Percentiles rank a stretch among this genome's conserved stretches.
These are phyloP conservation scores for Acarospora socialis DNA, from an alignment of 2,329 filamentous ascomycete species.

Conservation along the genomic window DNA sequence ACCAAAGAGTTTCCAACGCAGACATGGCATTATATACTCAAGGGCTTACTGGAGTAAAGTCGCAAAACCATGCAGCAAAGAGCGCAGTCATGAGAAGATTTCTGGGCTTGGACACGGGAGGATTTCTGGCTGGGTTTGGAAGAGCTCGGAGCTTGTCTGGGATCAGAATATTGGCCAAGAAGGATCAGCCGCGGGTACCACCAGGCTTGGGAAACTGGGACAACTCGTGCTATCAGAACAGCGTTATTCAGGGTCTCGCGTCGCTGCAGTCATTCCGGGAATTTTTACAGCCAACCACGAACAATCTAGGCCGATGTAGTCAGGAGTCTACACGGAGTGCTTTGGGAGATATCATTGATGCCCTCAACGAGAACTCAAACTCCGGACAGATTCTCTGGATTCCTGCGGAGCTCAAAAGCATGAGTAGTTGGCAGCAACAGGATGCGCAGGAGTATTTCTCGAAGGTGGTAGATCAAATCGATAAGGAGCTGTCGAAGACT, in stretches of 20 bases:
- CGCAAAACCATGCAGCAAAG: constrained; percentile 38
- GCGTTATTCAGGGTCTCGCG: constrained; percentile 72
- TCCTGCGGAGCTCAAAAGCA: constrained; percentile 65
- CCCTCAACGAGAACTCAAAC: constrained; percentile 54
- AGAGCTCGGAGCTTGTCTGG: constrained; percentile 40
- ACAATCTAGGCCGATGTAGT: constrained; percentile 23
- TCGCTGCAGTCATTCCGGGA: constrained; percentile 55
- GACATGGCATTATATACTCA: constrained; percentile 25
- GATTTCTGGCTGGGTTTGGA: constrained; percentile 44
- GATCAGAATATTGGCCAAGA: constrained; percentile 33
- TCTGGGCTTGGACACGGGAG: constrained; percentile 44
- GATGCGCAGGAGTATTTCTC: constrained; percentile 97
- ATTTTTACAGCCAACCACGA: constrained; percentile 37
- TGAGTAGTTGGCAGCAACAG: constrained; percentile 92
- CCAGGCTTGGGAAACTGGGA: constrained; percentile 75
- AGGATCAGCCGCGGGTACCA: constrained; percentile 23
- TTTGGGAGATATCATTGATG: constrained; percentile 52
- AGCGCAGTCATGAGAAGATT: constrained; percentile 50
- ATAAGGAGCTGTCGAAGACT: constrained; percentile 54
- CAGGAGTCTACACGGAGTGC: constrained; percentile 35
- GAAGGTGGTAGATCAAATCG: constrained; percentile 71
- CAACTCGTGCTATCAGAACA: constrained; percentile 97
- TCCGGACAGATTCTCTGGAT: constrained; percentile 72
- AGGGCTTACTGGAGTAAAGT: constrained; percentile 23
- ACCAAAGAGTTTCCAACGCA: constrained; percentile 28